phyloP scores from a whole-genome alignment of 2,329 filamentous ascomycete species.

The Conoideocrella luteorostrata region DNA sequence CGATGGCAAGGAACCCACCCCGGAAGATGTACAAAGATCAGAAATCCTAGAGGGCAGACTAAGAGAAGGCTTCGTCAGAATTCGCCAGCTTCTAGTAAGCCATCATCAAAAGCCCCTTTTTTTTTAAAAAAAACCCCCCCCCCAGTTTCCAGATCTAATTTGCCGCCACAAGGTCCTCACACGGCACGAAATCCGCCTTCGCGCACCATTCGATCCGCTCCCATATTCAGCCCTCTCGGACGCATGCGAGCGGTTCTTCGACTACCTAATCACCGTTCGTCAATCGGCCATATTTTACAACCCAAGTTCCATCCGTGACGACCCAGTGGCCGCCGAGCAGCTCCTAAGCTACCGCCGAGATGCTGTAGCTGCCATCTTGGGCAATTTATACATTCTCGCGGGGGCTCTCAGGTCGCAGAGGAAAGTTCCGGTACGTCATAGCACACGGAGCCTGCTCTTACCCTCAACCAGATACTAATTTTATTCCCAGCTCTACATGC shows the following conservation, averaged over 20 bases:
- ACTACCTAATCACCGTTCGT: slow-evolving; percentile 50
- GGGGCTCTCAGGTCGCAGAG: slow-evolving; percentile 45
- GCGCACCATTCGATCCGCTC: slow-evolving; percentile 49
- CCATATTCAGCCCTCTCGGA: slow-evolving; percentile 51
- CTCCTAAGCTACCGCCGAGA: slow-evolving; percentile 47
- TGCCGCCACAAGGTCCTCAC: slow-evolving; percentile 36
- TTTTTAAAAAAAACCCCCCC: no score
- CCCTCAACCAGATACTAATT: not conserved
- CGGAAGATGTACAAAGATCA: slow-evolving; percentile 44
- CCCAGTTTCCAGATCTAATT: no score
- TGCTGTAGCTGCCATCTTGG: slow-evolving; percentile 50
- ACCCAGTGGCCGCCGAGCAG: slow-evolving; percentile 40
- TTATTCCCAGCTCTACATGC: slow-evolving; percentile 40
- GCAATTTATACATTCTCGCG: slow-evolving; percentile 52
- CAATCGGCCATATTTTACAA: slow-evolving; percentile 54
- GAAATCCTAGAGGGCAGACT: slow-evolving; percentile 53
- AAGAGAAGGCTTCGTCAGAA: slow-evolving; percentile 53
- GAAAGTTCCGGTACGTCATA: slow-evolving; percentile 39
- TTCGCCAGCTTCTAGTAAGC: slow-evolving; percentile 46
- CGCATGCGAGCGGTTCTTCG: slow-evolving; percentile 52
- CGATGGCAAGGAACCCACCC: slow-evolving; percentile 43
- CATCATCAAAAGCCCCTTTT: no score
- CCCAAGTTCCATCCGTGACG: slow-evolving; percentile 43
- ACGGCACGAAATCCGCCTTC: slow-evolving; percentile 52
- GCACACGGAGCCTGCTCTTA: no score